Conservation (phyloP, 2,329 filamentous ascomycete species). For the Fulvia fulva region DNA sequence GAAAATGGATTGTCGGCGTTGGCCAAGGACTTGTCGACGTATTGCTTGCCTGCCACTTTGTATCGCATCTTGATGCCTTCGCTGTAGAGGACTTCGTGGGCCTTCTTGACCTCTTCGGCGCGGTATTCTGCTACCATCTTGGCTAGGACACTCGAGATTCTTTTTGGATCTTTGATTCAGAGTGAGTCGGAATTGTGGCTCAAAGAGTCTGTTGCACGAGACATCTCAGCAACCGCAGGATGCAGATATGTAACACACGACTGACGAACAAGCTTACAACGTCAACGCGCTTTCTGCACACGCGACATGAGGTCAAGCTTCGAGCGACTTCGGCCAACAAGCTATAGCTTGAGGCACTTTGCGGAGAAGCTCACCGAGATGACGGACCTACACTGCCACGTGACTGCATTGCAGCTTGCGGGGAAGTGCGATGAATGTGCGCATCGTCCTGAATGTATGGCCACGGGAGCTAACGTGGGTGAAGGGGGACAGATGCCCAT, state of each 20-base stretch:
- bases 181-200: not conserved
- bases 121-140: conserved; percentile 23
- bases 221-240: not conserved
- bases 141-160: not conserved
- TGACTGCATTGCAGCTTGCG: not conserved
- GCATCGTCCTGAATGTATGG: too few relatives aligned
- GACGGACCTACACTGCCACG: too few relatives aligned
- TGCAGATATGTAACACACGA: not conserved
- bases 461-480: not conserved
- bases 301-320: not conserved
- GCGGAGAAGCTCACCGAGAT: not conserved
- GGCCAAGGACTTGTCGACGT: conserved; percentile 56
- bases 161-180: not conserved
- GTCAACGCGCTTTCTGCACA: not conserved
- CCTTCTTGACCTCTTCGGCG: conserved; percentile 32
- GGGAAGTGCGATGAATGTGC: too few relatives aligned
- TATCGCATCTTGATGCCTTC: conserved; percentile 58
- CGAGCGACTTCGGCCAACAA: not conserved
- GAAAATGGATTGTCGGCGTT: conserved; percentile 58
- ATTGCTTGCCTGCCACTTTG: conserved; percentile 57
- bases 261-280: not conserved
- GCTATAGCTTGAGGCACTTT: too few relatives aligned
- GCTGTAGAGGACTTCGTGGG: conserved; percentile 56
- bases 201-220: not conserved
- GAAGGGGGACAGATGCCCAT: not conserved